Percentiles rank a stretch among this genome's conserved stretches.
Evolutionary conservation across 2,329 filamentous ascomycete genomes (phyloP).

Genomic region (Ceratocystis huliohia): DNA sequence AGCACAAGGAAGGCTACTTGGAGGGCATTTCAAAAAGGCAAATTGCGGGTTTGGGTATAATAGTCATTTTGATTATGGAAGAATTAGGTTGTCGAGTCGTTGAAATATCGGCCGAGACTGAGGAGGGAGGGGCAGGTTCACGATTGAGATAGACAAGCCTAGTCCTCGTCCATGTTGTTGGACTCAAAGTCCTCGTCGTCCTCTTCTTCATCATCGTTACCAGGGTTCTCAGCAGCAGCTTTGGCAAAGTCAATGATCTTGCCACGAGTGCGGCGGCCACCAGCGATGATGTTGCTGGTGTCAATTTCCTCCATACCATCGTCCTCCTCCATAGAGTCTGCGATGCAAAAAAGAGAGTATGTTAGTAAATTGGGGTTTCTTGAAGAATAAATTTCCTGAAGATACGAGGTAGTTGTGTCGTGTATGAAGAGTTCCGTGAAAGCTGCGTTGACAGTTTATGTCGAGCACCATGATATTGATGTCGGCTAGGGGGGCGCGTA

Average conservation of each 20-base stretch:
- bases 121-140: not conserved
- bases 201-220: constrained; percentile 66
- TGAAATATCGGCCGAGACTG: not conserved
- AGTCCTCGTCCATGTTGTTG: constrained; percentile 58
- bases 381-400: not conserved
- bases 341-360: not conserved
- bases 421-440: no score
- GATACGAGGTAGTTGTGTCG: no score
- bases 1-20: not conserved
- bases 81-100: constrained; percentile 7
- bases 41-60: constrained; percentile 9
- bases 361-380: not conserved
- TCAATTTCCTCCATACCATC: constrained; percentile 90
- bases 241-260: constrained; percentile 88
- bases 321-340: constrained; percentile 48
- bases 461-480: not conserved
- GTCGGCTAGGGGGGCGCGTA: constrained; percentile 1
- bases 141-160: constrained; percentile 19
- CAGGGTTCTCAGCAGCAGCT: constrained; percentile 65
- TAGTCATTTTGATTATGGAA: constrained; percentile 7
- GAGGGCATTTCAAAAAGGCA: not conserved
- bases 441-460: not conserved
- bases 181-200: constrained; percentile 61
- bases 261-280: constrained; percentile 75
- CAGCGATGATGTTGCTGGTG: constrained; percentile 68